These are phyloP conservation scores for Sungouiella thailandica DNA, from an alignment of 805 yeast genomes.

Conservation along the genomic window DNA sequence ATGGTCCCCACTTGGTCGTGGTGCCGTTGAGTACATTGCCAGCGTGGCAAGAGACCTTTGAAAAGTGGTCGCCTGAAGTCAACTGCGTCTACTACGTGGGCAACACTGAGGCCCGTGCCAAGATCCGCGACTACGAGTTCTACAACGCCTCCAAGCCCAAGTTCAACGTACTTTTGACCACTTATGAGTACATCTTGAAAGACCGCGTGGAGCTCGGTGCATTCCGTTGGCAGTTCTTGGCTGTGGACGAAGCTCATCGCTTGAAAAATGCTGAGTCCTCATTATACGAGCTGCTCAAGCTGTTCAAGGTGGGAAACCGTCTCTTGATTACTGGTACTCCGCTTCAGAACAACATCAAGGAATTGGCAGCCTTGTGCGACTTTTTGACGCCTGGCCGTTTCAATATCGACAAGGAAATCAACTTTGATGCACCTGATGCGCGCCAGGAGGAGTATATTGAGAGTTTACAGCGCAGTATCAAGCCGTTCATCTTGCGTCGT, in stretches of 20 bases:
- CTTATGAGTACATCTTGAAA: slow-evolving; percentile 93
- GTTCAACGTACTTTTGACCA: slow-evolving; percentile 87
- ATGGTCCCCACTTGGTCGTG: slow-evolving; percentile 95
- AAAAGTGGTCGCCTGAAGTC: slow-evolving; percentile 94
- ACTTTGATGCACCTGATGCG: slow-evolving; percentile 82
- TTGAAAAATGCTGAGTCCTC: slow-evolving; percentile 92
- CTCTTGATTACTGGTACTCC: slow-evolving; percentile 97
- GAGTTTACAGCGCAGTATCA: slow-evolving; percentile 75
- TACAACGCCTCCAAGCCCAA: slow-evolving; percentile 67
- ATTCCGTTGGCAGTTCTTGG: slow-evolving; percentile 91
- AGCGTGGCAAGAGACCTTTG: slow-evolving; percentile 99
- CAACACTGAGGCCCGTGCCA: slow-evolving; percentile 77
- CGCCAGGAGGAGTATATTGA: slow-evolving; percentile 87
- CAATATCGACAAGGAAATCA: slow-evolving; percentile 88
- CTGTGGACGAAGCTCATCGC: slow-evolving; percentile 98
- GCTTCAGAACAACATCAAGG: slow-evolving; percentile 90
- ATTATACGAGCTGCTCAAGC: slow-evolving; percentile 78
- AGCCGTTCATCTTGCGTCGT: slow-evolving; percentile 89
- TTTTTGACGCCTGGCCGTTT: slow-evolving; percentile 95
- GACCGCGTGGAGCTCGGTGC: slow-evolving; percentile 77
- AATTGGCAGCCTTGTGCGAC: slow-evolving; percentile 89
- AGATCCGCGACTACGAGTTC: slow-evolving; percentile 81
- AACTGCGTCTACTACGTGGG: slow-evolving; percentile 93
- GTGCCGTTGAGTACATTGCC: slow-evolving; percentile 96
- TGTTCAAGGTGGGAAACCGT: slow-evolving; percentile 79